These are phyloP conservation scores for Fabrea salina DNA, from an alignment of 169 alveolate genomes.

Conservation along the genomic window DNA sequence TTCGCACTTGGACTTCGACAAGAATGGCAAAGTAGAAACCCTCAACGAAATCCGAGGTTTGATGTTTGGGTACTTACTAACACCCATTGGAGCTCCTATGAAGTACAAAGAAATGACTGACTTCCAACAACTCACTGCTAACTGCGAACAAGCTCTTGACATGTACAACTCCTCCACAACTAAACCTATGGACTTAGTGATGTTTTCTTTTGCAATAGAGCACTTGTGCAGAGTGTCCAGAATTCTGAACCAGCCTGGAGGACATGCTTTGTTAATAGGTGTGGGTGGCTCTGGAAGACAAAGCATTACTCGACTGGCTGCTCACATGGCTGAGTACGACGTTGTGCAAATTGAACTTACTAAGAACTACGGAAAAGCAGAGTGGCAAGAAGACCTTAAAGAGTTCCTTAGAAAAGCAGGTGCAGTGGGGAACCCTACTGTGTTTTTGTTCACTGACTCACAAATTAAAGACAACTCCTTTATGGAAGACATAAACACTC, in stretches of 20 bases:
- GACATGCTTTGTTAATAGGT: slow-evolving; percentile 93
- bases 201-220: slow-evolving; percentile 87
- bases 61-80: slow-evolving; percentile 80
- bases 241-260: slow-evolving; percentile 86
- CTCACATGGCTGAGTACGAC: slow-evolving; percentile 76
- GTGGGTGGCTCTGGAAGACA: slow-evolving; percentile 93
- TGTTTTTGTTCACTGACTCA: slow-evolving; percentile 81
- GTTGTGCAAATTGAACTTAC: slow-evolving; percentile 88
- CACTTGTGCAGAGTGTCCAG: slow-evolving; percentile 89
- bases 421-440: slow-evolving; percentile 63
- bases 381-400: slow-evolving; percentile 88
- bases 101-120: slow-evolving; percentile 83
- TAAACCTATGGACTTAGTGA: slow-evolving; percentile 88
- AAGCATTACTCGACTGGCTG: slow-evolving; percentile 71
- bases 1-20: slow-evolving; percentile 74
- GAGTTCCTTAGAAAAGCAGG: slow-evolving; percentile 76
- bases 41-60: slow-evolving; percentile 89
- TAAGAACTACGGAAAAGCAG: slow-evolving; percentile 83
- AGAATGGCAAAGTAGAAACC: slow-evolving; percentile 84
- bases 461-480: slow-evolving; percentile 77
- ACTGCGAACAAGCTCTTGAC: slow-evolving; percentile 63
- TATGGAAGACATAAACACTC: slow-evolving; percentile 82
- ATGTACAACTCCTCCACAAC: slow-evolving; percentile 78
- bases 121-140: slow-evolving; percentile 47
- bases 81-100: slow-evolving; percentile 77